These are phyloP conservation scores for Spiromastix sp. DNA, from an alignment of 2,329 filamentous ascomycete species.

Conservation along the genomic window DNA sequence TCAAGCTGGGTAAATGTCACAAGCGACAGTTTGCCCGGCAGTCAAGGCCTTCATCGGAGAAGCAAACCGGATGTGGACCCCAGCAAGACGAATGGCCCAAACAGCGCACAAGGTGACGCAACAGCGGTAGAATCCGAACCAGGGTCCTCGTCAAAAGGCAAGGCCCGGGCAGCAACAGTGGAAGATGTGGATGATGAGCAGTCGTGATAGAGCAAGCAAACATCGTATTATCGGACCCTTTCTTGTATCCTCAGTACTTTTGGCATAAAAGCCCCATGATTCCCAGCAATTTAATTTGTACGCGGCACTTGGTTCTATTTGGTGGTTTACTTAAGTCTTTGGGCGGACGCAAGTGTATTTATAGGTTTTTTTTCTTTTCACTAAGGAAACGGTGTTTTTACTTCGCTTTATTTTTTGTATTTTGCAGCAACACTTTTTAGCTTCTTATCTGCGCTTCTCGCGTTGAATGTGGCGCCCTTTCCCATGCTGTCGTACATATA, in stretches of 20 bases:
- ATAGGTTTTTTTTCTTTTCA: too few relatives aligned
- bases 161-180: slow-evolving; percentile 12
- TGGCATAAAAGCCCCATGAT: too few relatives aligned
- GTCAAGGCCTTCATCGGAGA: background rate
- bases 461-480: too few relatives aligned
- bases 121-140: background rate
- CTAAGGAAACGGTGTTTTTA: too few relatives aligned
- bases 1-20: background rate
- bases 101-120: background rate
- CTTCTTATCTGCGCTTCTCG: too few relatives aligned
- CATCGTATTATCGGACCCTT: background rate
- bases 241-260: background rate
- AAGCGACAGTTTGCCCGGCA: background rate
- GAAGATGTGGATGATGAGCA: slow-evolving; percentile 10
- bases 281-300: too few relatives aligned
- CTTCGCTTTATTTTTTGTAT: too few relatives aligned
- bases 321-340: too few relatives aligned
- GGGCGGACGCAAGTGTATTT: too few relatives aligned
- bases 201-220: background rate
- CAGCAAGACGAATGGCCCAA: background rate
- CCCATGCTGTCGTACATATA: too few relatives aligned
- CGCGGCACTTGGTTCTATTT: too few relatives aligned
- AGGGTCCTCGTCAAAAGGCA: slow-evolving; percentile 7
- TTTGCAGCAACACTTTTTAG: too few relatives aligned
- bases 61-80: background rate